phyloP scores from a whole-genome alignment of 2,329 filamentous ascomycete species.

The Fusarium secorum region DNA sequence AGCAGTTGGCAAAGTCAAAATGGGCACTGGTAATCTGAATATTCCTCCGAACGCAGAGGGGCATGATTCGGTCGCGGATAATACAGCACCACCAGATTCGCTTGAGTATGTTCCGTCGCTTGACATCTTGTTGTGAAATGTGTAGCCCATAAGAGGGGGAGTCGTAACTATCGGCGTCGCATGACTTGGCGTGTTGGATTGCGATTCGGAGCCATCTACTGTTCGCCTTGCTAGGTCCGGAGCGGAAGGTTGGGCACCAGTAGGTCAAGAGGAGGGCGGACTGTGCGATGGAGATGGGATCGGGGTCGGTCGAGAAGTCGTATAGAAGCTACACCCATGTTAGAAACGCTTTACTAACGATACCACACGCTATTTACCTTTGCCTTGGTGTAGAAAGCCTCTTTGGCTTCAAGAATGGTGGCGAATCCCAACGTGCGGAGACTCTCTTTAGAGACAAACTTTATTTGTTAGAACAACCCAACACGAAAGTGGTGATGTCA shows the following conservation, averaged over 20 bases:
- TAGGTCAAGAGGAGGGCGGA: slow-evolving; percentile 26
- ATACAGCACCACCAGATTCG: slow-evolving; percentile 35
- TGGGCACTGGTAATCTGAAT: slow-evolving; percentile 25
- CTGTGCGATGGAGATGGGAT: slow-evolving; percentile 30
- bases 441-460: slow-evolving; percentile 26
- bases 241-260: slow-evolving; percentile 31
- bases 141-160: not conserved
- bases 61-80: slow-evolving; percentile 33
- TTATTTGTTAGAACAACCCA: not conserved
- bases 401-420: slow-evolving; percentile 25
- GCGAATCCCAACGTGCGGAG: slow-evolving; percentile 26
- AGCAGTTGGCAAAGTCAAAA: slow-evolving; percentile 23
- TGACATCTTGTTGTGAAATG: slow-evolving; percentile 2
- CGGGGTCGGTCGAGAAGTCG: slow-evolving; percentile 30
- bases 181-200: slow-evolving; percentile 20
- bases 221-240: slow-evolving; percentile 20
- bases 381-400: slow-evolving; percentile 34
- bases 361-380: slow-evolving; percentile 16
- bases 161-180: slow-evolving; percentile 22
- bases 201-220: slow-evolving; percentile 31
- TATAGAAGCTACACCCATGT: slow-evolving; percentile 18
- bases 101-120: slow-evolving; percentile 20
- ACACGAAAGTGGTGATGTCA: too few relatives aligned
- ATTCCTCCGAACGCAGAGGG: slow-evolving; percentile 25
- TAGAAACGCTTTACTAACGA: not conserved